Evolutionary conservation across 352 stramenopile genomes (phyloP), one percentile per base, ranked within the genome.

Genomic region (Globisporangium ultimum): DNA sequence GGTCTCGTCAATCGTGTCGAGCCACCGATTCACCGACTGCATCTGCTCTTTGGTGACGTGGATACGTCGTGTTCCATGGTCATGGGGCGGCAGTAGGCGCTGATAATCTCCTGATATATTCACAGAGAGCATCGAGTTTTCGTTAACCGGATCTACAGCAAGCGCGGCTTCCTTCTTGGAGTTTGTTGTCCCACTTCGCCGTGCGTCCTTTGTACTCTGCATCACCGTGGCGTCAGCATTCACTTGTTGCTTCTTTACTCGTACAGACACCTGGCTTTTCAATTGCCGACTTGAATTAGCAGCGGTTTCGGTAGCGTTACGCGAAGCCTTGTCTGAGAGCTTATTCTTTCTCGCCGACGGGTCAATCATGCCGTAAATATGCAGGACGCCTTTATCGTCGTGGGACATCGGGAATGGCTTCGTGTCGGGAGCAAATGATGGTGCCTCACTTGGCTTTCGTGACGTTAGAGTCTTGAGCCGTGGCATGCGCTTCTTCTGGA

Each of bases 301-400:
- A 11, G 28, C 8, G 0, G 8, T 6, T 10, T 11, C 8, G 4
- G 28, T 36, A 36, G 3, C 28, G 8, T 36, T 5, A 5, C 28
- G 28, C 4, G 28, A 11, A 36, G 5, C 8, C 28, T 36, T 36
- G 28, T 36, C 28, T 10, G 8, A 36, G 7, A 10, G 28, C 8
- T 36, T 10, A 6, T 36, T 36, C 28, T 13, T 20, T 34, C 1
- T 67, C 2, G 38, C 63, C 21, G 41, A 59, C 24, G 68, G 72
- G 43, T 79, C 73, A 4, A 78, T 18, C 76, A 78, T 78, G 10
- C 61, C 58, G 57, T 73, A 80, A 14, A 75, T 61, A 6, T 58
- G 76, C 18, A 78, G 58, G 5, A 71, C 63, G 0, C 49, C 65
- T 24, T 17, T 41, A 50, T 24, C 22, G 42, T 83, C 61, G 41